Evolutionary conservation across 2,329 filamentous ascomycete species (phyloP), one percentile per base, ranked within the genome.

Genomic region (Clarireedia paspali): DNA sequence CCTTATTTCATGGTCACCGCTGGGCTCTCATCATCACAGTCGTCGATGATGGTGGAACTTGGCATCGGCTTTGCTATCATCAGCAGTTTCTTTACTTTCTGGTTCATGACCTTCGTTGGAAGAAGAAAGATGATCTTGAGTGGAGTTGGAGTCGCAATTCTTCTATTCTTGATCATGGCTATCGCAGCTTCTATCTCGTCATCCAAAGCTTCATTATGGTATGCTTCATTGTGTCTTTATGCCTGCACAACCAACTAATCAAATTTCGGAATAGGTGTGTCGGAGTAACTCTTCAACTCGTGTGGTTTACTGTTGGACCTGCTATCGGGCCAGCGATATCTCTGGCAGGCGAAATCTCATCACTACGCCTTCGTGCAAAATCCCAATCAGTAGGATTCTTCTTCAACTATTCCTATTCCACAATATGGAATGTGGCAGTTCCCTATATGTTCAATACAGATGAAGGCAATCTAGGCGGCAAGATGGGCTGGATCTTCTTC

Each of bases 11-110:
- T 51, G 38, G 39, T 51, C 2, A 51, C 12, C n/a, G 49, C 49
- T 6, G 38, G 49, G 12, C 38, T 34, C 5, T 47, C 45, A 2
- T 47, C 45, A 7, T 34, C 45, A 6, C 23, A 47, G 4, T 24
- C 26, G n/a, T 51, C 49, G 5, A 51, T 51, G 49, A 51, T 51
- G 24, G 34, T 51, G n/a, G 38, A 51, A 17, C 9, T 51, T 39
- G 20, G 49, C 5, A 51, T 51, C 17, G 38, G 49, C 2, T 51
- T 51, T 14, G 49, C 49, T 9, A 20, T 51, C 36, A 51, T 51
- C 42, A 30, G 36, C 20, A 51, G 38, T 30, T 30, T 51, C 26
- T 51, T 34, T 20, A 51, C 24, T 14, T 51, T 51, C 39, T 42
- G 38, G 49, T 51, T 51, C n/a, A 51, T 51, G 38, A 51, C 24